Evolutionary conservation across 371 early-diverging fungal species (phyloP).

Genomic region (Saksenaea oblongispora): DNA sequence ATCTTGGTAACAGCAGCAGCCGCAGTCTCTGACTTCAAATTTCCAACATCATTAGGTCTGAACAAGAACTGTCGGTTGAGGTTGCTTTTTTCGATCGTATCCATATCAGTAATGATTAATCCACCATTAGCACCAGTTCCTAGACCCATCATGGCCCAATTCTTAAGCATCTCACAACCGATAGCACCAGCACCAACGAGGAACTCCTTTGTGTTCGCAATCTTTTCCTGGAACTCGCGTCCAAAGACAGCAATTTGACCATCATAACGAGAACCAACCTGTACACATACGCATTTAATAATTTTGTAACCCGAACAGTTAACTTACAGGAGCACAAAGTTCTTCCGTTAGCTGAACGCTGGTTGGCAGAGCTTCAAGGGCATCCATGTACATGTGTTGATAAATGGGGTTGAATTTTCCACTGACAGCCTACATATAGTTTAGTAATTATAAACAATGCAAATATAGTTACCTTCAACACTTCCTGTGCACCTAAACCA

Average conservation of each 20-base stretch:
- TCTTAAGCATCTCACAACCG: conserved; percentile 99
- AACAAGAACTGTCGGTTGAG: conserved; percentile 99
- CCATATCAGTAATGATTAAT: conserved; percentile 99
- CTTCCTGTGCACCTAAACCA: conserved; percentile 99
- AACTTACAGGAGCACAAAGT: conserved; percentile 66
- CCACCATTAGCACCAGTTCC: conserved; percentile 86
- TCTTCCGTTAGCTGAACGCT: conserved; percentile 68
- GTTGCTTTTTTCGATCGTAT: conserved; percentile 98
- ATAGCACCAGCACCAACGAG: conserved; percentile 99
- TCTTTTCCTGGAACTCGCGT: conserved; percentile 82
- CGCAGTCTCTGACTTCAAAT: conserved; percentile 96
- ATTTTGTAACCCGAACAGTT: background rate
- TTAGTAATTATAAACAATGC: background rate
- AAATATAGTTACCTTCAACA: conserved; percentile 80
- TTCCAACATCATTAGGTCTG: conserved; percentile 90
- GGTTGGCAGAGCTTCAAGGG: conserved; percentile 90
- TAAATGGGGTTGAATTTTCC: conserved; percentile 97
- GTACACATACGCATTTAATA: background rate
- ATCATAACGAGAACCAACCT: conserved; percentile 88
- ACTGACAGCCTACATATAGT: conserved; percentile 62
- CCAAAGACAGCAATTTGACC: conserved; percentile 97
- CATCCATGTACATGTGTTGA: conserved; percentile 99
- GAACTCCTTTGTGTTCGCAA: conserved; percentile 91
- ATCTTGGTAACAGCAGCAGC: conserved; percentile 89
- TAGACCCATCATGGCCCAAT: conserved; percentile 99